These are phyloP conservation scores for Blastobotrys parvus DNA, from an alignment of 805 yeast genomes.

Conservation along the genomic window DNA sequence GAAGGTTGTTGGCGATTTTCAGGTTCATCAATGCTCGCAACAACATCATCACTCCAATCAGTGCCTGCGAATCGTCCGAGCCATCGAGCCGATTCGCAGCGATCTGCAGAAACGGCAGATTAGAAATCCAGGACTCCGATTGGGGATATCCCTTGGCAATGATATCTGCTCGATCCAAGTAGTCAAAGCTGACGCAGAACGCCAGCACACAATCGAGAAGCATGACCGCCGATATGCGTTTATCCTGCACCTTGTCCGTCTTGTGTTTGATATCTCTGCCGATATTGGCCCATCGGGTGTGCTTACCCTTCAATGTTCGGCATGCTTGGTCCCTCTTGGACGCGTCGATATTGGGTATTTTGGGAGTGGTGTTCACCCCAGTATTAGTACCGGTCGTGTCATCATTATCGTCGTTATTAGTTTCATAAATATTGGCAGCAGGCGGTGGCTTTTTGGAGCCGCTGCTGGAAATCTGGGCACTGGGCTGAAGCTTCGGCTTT, in stretches of 20 bases:
- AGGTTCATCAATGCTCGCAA: slow-evolving; percentile 25
- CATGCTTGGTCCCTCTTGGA: slow-evolving; percentile 19
- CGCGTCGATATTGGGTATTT: not conserved
- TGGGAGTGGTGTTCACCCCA: not conserved
- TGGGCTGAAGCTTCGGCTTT: not conserved
- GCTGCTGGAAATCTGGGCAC: too few relatives aligned
- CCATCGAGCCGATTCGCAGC: slow-evolving; percentile 21
- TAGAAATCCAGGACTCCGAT: slow-evolving; percentile 30
- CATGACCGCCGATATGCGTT: slow-evolving; percentile 26
- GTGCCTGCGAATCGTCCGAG: slow-evolving; percentile 17
- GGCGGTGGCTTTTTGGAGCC: not conserved
- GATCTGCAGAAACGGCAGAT: slow-evolving; percentile 27
- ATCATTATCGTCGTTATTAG: not conserved
- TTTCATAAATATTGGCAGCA: not conserved
- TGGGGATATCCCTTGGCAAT: slow-evolving; percentile 21
- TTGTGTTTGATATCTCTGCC: slow-evolving; percentile 34
- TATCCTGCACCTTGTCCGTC: slow-evolving; percentile 27
- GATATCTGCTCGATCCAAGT: slow-evolving; percentile 30
- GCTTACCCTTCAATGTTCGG: slow-evolving; percentile 19
- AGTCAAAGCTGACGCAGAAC: slow-evolving; percentile 32
- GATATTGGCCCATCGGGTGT: slow-evolving; percentile 30
- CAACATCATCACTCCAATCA: slow-evolving; percentile 26
- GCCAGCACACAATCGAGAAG: slow-evolving; percentile 34
- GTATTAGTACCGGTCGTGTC: not conserved
- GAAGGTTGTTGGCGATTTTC: slow-evolving; percentile 15